Evolutionary conservation across 352 stramenopile genomes (phyloP), one percentile per base, ranked within the genome.

Genomic region (Phytophthora multivora): DNA sequence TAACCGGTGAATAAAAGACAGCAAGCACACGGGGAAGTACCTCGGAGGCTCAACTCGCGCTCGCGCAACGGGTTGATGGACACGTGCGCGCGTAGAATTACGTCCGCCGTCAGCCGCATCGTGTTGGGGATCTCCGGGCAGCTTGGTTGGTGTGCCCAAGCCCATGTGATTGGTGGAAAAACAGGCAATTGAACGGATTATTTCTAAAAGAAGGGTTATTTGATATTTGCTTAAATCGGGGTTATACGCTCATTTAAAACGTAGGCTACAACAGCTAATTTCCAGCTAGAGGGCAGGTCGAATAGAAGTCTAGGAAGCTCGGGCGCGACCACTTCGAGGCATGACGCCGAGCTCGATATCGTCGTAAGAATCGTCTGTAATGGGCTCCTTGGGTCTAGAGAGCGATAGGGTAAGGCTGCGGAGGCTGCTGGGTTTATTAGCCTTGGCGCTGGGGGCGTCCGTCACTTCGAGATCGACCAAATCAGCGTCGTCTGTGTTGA

Each of bases 31-130:
- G 18, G 28, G 15, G 30, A 61, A 59, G 55, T 83, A 95, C 88
- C 93, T 84, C 93, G 80, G 41, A 98, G 81, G 63, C 91, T 93
- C 47, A 98, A 67, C 77, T 98, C 93, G 48, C 93, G 84, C 65
- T 98, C 93, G 48, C 89, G 82, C 59, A 97, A 77, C 53, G 93
- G 88, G 66, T 98, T 98, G 57, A 98, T 85, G 59, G 79, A 89
- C 61, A 93, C 84, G 48, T 90, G 82, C 51, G 93, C 93, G 61
- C 82, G 83, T 85, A 95, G 75, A 70, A 97, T 96, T 51, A 91
- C 78, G 72, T 97, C 88, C 30, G 86, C 83, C 16, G 90, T 97
- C 57, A 97, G 67, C 56, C 88, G 80, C 90, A 97, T 96, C 40
- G 48, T 76, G 45, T 38, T 30, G 28, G 48, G 21, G 41, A 68